Percentiles rank a stretch among this genome's conserved stretches.
Evolutionary conservation across 192 early-diverging fungal genomes (phyloP).

Genomic region (Allomyces javanicus): DNA sequence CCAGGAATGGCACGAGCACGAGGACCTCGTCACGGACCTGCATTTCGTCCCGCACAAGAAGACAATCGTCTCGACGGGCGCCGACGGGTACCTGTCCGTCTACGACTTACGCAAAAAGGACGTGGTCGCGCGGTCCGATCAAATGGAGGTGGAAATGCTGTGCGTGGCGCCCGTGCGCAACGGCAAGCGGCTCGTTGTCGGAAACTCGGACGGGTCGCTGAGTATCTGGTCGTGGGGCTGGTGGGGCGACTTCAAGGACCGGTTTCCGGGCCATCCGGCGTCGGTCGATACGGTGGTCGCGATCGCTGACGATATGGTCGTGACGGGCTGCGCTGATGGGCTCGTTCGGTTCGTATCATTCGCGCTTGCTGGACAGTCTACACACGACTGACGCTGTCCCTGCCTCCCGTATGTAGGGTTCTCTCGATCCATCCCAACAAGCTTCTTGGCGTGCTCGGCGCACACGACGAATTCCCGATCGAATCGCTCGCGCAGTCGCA

Average conservation of each 20-base stretch:
- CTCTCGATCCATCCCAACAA: constrained; percentile 81
- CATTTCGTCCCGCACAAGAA: constrained; percentile 44
- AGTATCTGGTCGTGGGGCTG: constrained; percentile 74
- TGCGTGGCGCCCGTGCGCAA: constrained; percentile 47
- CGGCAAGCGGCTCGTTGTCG: constrained; percentile 66
- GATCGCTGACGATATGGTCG: constrained; percentile 61
- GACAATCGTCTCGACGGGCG: constrained; percentile 62
- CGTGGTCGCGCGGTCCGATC: constrained; percentile 67
- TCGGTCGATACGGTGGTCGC: constrained; percentile 73
- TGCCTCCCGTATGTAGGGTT: constrained; percentile 15
- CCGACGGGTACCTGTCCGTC: constrained; percentile 75
- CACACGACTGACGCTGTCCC: too few species aligned
- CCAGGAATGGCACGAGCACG: constrained; percentile 63
- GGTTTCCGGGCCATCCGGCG: constrained; percentile 82
- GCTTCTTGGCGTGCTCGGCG: constrained; percentile 71
- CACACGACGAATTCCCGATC: constrained; percentile 75
- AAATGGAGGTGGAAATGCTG: constrained; percentile 89
- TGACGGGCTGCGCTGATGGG: constrained; percentile 85
- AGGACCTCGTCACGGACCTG: constrained; percentile 85
- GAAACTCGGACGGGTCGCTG: constrained; percentile 73
- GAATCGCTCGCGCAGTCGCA: constrained; percentile 54
- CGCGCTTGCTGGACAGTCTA: not conserved
- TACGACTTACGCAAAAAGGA: constrained; percentile 79
- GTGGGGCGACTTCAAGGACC: constrained; percentile 85
- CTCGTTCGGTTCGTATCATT: constrained; percentile 34